Conservation (phyloP, 176 grass and related monocot genomes). For the Cocos nucifera region DNA sequence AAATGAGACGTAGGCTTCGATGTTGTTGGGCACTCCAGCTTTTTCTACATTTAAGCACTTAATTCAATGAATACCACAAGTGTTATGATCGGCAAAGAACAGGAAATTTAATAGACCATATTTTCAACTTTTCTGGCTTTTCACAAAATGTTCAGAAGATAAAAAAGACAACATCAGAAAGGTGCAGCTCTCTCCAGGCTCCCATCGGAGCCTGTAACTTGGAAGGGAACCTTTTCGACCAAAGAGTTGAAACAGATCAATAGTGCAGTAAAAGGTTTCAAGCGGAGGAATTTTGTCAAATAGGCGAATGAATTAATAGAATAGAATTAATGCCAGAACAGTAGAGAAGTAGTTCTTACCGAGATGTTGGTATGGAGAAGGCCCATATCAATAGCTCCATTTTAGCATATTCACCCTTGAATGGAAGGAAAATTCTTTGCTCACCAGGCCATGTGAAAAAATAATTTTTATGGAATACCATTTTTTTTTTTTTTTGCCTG, state of each 20-base stretch:
- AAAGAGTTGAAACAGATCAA: constrained; percentile 61
- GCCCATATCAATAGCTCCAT: constrained; percentile 54
- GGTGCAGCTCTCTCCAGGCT: constrained; percentile 36
- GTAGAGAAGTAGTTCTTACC: constrained; percentile 20
- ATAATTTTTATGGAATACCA: too few relatives aligned
- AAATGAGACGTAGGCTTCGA: too few relatives aligned
- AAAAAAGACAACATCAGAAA: constrained; percentile 31
- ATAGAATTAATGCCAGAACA: neutral
- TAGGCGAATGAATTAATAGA: neutral
- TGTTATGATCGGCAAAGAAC: constrained; percentile 28
- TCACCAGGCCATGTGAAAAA: too few relatives aligned
- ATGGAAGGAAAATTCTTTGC: too few relatives aligned
- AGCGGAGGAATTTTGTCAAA: constrained; percentile 63
- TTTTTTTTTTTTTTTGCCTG: too few relatives aligned
- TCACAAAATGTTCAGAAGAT: neutral
- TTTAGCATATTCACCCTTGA: constrained; percentile 57
- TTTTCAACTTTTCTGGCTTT: too few relatives aligned
- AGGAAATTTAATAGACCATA: neutral
- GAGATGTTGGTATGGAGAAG: constrained; percentile 59
- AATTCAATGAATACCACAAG: constrained; percentile 72
- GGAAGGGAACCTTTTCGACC: constrained; percentile 27
- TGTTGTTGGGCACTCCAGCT: constrained; percentile 8
- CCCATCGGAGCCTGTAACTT: constrained; percentile 34
- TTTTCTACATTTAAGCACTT: constrained; percentile 81
- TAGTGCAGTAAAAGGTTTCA: constrained; percentile 60